phyloP scores from a whole-genome alignment of 768 basidiomycete species.

The Daedaleopsis sinensis region DNA sequence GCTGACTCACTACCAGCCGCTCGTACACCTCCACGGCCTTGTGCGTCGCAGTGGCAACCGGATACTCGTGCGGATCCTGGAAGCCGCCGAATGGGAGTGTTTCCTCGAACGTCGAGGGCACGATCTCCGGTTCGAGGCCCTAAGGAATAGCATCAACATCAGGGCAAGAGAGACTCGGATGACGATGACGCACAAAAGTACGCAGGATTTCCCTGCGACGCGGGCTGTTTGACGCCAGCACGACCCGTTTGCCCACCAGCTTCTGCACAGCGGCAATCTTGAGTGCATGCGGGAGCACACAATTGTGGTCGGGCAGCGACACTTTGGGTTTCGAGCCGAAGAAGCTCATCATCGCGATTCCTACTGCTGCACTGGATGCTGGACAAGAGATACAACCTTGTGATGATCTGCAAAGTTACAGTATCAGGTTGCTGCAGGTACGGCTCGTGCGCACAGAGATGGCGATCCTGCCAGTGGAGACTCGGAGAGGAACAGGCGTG shows the following conservation, averaged over 20 bases:
- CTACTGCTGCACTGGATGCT: neutral
- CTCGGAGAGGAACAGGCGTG: no score
- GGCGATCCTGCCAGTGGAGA: no score
- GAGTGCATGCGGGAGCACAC: conserved; percentile 66
- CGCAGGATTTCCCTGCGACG: conserved; percentile 82
- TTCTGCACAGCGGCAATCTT: conserved; percentile 63
- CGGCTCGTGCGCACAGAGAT: no score
- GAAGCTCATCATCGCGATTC: conserved; percentile 25
- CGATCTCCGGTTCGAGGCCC: conserved; percentile 70
- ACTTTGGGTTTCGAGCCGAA: conserved; percentile 25
- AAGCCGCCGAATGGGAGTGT: conserved; percentile 69
- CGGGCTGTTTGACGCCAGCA: conserved; percentile 88
- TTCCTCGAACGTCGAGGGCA: conserved; percentile 83
- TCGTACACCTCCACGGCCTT: conserved; percentile 90
- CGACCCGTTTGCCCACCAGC: conserved; percentile 73
- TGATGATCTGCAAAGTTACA: neutral
- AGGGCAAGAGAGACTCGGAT: neutral
- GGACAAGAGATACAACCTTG: neutral
- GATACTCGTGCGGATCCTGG: conserved; percentile 72
- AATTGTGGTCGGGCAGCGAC: conserved; percentile 43
- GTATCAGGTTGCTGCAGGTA: no score
- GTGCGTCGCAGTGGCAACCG: conserved; percentile 73
- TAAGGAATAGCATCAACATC: conserved; percentile 22
- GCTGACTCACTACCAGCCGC: conserved; percentile 62
- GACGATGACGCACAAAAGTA: conserved; percentile 60